Percentiles rank a stretch among this genome's conserved stretches.
phyloP scores from a whole-genome alignment of 1,284 basidiomycete genomes.

The Inonotus obliquus region DNA sequence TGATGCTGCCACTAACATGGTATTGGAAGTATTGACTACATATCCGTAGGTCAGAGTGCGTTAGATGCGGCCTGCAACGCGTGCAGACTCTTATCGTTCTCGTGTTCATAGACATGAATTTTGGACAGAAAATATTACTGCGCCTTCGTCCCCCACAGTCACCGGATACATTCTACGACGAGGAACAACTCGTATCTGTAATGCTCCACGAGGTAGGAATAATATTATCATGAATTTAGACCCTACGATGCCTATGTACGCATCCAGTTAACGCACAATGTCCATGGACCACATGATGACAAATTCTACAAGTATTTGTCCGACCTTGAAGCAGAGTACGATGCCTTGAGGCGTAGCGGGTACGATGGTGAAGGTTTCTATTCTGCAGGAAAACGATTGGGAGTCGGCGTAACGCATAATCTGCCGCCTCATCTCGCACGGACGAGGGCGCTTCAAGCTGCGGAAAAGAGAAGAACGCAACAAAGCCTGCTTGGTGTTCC shows the following conservation, averaged over 20 bases:
- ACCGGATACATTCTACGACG: conserved; percentile 70
- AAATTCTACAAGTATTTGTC: conserved; percentile 77
- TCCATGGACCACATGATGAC: conserved; percentile 83
- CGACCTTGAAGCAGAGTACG: conserved; percentile 77
- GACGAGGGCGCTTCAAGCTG: conserved; percentile 65
- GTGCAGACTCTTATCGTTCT: not conserved
- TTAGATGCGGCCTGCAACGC: conserved; percentile 10
- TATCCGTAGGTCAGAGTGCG: conserved; percentile 39
- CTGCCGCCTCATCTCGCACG: conserved; percentile 60
- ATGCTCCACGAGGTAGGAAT: conserved; percentile 83
- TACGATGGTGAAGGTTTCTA: conserved; percentile 85
- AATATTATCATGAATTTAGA: conserved; percentile 12
- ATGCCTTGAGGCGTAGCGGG: conserved; percentile 66
- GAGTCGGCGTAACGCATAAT: conserved; percentile 56
- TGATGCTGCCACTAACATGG: not conserved
- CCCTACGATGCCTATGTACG: not conserved
- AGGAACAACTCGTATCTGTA: conserved; percentile 67
- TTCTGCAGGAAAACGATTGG: conserved; percentile 61
- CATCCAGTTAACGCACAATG: conserved; percentile 77
- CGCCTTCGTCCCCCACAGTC: conserved; percentile 67
- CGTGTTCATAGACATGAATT: conserved; percentile 57
- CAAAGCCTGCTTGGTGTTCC: conserved; percentile 48
- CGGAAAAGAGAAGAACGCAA: conserved; percentile 59
- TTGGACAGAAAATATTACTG: conserved; percentile 75
- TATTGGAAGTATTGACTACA: not conserved